These are phyloP conservation scores for Colletotrichum neosansevieriae DNA, from an alignment of 2,329 filamentous ascomycete species.

Conservation along the genomic window DNA sequence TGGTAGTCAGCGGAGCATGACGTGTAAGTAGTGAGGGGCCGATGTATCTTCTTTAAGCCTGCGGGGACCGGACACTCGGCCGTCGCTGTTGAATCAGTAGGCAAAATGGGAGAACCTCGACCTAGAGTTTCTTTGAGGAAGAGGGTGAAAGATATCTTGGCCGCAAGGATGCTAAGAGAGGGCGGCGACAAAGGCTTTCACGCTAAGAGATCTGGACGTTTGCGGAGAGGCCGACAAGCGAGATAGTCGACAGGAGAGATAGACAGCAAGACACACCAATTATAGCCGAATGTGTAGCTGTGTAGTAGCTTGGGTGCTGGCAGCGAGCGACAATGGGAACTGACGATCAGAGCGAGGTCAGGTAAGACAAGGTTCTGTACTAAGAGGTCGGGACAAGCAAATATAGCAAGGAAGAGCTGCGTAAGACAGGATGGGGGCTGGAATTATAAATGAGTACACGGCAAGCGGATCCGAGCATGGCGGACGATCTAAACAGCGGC, in stretches of 20 bases:
- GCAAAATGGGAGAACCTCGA: too few species aligned
- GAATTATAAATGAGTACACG: slow-evolving; percentile 32
- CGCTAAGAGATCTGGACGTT: slow-evolving; percentile 11
- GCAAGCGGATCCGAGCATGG: slow-evolving; percentile 34
- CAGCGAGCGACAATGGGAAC: slow-evolving; percentile 3
- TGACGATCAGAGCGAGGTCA: slow-evolving; percentile 15
- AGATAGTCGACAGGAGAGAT: not conserved
- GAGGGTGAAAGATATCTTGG: too few species aligned
- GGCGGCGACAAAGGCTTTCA: slow-evolving; percentile 12
- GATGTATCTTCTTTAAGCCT: not conserved
- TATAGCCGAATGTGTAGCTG: slow-evolving; percentile 10
- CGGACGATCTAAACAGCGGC: slow-evolving; percentile 22
- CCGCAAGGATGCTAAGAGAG: slow-evolving; percentile 11
- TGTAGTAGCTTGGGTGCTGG: slow-evolving; percentile 1
- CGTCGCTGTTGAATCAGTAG: too few species aligned
- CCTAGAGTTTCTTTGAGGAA: not conserved
- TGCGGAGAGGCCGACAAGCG: slow-evolving; percentile 13
- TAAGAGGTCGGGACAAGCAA: not conserved
- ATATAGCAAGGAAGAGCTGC: not conserved
- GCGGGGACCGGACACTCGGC: not conserved
- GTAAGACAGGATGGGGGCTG: slow-evolving; percentile 9
- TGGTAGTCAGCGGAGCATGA: slow-evolving; percentile 10
- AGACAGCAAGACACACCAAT: slow-evolving; percentile 1
- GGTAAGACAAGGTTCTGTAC: not conserved
- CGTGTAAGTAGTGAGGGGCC: not conserved